Percentiles rank a stretch among this genome's conserved stretches.
Conservation (phyloP, 306 rosid species). For the Dalbergia cochinchinensis region DNA sequence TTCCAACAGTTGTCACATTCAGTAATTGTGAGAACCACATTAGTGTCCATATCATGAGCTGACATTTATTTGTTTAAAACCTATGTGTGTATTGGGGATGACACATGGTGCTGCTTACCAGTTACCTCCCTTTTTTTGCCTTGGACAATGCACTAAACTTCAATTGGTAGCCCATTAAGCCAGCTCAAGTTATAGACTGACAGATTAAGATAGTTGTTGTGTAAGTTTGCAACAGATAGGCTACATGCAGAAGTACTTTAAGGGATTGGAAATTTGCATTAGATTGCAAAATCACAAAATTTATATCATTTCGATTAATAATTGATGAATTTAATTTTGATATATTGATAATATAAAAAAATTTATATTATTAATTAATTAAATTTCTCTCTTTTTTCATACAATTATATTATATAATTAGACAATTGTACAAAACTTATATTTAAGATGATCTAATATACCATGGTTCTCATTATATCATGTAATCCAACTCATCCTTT, state of each 20-base stretch:
- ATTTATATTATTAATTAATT: too few species aligned
- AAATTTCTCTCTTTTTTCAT: too few species aligned
- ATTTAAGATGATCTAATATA: constrained; percentile 37
- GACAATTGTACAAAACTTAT: too few species aligned
- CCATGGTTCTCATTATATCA: constrained; percentile 55
- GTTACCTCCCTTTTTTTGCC: constrained; percentile 4
- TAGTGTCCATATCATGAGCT: constrained; percentile 33
- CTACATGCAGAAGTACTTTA: background rate
- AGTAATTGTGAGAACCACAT: constrained; percentile 39
- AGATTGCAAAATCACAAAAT: background rate
- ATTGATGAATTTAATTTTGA: too few species aligned
- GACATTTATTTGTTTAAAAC: constrained; percentile 36
- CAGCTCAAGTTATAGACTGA: background rate
- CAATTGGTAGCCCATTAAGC: background rate
- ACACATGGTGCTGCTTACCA: background rate
- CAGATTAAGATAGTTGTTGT: background rate
- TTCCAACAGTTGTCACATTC: constrained; percentile 53
- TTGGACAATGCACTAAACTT: constrained; percentile 1
- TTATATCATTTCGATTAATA: constrained; percentile 7
- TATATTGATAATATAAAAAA: too few species aligned
- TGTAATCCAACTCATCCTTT: constrained; percentile 61
- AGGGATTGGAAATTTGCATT: constrained; percentile 13
- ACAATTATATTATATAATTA: too few species aligned
- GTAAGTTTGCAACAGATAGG: background rate
- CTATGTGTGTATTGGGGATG: background rate